phyloP scores from a whole-genome alignment of 2,329 filamentous ascomycete genomes.

The Diaporthe citriasiana region DNA sequence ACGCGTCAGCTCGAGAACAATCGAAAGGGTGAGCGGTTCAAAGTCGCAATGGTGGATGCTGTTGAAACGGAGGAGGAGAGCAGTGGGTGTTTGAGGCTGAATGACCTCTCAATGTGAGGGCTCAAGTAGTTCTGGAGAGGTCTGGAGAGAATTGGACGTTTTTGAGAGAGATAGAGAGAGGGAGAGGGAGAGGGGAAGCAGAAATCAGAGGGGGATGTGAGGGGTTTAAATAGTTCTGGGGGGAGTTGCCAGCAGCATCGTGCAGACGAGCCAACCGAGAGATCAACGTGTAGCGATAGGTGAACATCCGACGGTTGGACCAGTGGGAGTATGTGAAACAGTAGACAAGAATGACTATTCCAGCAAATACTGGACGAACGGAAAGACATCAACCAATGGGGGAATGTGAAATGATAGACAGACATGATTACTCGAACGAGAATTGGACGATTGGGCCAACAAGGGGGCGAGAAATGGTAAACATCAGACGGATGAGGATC shows the following conservation, averaged over 20 bases:
- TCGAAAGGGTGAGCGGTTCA: not conserved
- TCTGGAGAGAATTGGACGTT: not conserved
- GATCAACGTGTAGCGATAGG: not conserved
- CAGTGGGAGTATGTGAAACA: not conserved
- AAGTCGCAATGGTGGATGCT: not conserved
- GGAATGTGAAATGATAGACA: not conserved
- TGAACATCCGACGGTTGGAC: not conserved
- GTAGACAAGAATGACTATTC: not conserved
- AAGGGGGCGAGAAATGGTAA: not conserved
- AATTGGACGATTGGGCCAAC: not conserved
- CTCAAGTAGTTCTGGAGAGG: not conserved
- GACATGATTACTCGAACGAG: not conserved
- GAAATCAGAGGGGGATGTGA: not conserved
- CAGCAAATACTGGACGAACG: not conserved
- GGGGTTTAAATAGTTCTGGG: constrained; percentile 11
- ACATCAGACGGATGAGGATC: not conserved
- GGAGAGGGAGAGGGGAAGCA: not conserved
- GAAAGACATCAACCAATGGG: not conserved
- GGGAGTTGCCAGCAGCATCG: not conserved
- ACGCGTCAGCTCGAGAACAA: constrained; percentile 7
- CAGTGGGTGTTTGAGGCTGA: not conserved
- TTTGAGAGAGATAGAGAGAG: too few species aligned
- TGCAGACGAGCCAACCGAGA: not conserved
- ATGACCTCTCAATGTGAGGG: not conserved
- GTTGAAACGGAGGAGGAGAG: not conserved